phyloP scores from a whole-genome alignment of 352 stramenopile species.

The Globisporangium canariense region DNA sequence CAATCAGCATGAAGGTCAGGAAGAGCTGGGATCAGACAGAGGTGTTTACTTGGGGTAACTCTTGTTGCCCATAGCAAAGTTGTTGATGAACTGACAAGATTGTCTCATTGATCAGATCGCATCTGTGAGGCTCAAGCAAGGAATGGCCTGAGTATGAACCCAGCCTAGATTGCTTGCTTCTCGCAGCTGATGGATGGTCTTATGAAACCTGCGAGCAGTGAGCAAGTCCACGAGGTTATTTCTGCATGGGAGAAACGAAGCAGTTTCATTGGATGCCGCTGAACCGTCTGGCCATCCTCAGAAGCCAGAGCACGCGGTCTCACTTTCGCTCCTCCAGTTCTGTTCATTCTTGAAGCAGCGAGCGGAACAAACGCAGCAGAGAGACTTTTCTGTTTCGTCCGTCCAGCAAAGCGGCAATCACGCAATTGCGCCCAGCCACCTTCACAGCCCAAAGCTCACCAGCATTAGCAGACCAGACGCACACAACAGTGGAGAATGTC shows the following conservation, averaged over 20 bases:
- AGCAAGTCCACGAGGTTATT: neutral
- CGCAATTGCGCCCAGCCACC: slow-evolving; percentile 1
- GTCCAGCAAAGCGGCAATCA: slow-evolving; percentile 4
- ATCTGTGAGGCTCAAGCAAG: neutral
- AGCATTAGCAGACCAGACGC: no score
- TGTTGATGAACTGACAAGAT: slow-evolving; percentile 4
- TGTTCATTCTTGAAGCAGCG: neutral
- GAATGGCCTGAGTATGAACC: neutral
- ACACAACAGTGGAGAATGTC: slow-evolving; percentile 31
- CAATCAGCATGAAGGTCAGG: neutral
- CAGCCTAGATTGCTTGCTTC: neutral
- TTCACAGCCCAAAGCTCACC: neutral
- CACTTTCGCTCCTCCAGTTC: neutral
- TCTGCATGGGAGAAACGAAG: neutral
- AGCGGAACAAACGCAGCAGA: neutral
- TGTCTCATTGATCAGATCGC: neutral
- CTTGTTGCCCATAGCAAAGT: neutral
- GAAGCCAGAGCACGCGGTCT: neutral
- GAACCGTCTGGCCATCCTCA: slow-evolving; percentile 1
- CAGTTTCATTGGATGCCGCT: slow-evolving; percentile 4
- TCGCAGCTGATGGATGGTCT: neutral
- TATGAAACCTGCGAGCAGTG: neutral
- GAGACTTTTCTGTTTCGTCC: neutral
- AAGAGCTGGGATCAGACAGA: neutral
- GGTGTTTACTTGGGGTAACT: neutral